Evolutionary conservation across 2,329 filamentous ascomycete species (phyloP).

Genomic region (Aspergillus brunneoviolaceus): DNA sequence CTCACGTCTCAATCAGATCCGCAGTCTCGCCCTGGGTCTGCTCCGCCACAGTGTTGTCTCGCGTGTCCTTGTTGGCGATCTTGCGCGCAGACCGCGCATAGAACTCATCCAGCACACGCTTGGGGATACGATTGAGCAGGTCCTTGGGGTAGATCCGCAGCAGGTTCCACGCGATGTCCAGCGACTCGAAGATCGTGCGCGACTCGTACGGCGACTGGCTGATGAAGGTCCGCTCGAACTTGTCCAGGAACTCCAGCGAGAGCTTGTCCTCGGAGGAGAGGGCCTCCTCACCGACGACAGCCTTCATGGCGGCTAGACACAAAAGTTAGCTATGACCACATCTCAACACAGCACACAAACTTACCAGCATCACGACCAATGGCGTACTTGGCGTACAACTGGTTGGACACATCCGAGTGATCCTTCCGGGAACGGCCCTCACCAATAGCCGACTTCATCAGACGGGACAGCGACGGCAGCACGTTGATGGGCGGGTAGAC

Average conservation of each 20-base stretch:
- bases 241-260: constrained; percentile 95
- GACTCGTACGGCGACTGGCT: constrained; percentile 88
- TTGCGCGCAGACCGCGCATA: constrained; percentile 62
- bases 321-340: background rate
- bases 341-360: constrained; percentile 14
- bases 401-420: constrained; percentile 97
- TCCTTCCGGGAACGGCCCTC: constrained; percentile 96
- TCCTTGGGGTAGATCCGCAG: constrained; percentile 98
- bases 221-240: constrained; percentile 96
- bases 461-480: constrained; percentile 91
- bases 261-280: constrained; percentile 95
- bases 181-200: constrained; percentile 85
- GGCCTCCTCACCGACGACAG: constrained; percentile 97
- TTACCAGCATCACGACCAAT: constrained; percentile 86
- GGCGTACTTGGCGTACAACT: constrained; percentile 98
- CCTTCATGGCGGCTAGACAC: constrained; percentile 83
- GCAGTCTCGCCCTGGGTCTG: constrained; percentile 30
- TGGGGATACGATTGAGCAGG: constrained; percentile 88
- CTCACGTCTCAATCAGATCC: constrained; percentile 45
- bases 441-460: constrained; percentile 99
- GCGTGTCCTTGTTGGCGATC: constrained; percentile 48
- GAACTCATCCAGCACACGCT: constrained; percentile 79
- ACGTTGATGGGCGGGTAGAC: constrained; percentile 99
- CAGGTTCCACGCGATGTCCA: constrained; percentile 94
- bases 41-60: constrained; percentile 42